Evolutionary conservation across 2,329 filamentous ascomycete genomes (phyloP).

Genomic region (Arthrinium puccinioides): DNA sequence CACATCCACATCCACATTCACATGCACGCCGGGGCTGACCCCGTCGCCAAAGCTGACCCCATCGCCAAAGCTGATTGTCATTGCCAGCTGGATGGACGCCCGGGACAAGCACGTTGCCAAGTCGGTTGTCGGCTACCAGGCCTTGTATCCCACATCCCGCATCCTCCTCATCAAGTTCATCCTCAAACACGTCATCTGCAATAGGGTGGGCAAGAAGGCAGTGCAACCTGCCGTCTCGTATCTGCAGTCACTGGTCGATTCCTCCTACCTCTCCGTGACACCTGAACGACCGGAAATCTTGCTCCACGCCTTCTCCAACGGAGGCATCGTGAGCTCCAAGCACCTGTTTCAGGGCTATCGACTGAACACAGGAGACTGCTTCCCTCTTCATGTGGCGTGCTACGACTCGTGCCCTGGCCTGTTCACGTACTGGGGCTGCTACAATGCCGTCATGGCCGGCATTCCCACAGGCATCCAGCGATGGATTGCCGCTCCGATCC

Average conservation of each 20-base stretch:
- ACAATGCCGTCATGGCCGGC: slow-evolving; percentile 30
- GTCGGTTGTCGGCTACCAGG: slow-evolving; percentile 38
- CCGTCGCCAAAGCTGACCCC: slow-evolving; percentile 30
- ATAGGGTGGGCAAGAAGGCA: slow-evolving; percentile 20
- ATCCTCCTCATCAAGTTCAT: slow-evolving; percentile 40
- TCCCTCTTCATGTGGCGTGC: slow-evolving; percentile 36
- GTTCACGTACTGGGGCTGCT: slow-evolving; percentile 29
- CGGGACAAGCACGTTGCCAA: slow-evolving; percentile 43
- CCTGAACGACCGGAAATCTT: slow-evolving; percentile 28
- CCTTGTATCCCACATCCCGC: slow-evolving; percentile 33
- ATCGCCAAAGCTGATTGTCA: slow-evolving; percentile 37
- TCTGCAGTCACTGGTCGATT: slow-evolving; percentile 24
- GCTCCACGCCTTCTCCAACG: slow-evolving; percentile 46
- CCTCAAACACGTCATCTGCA: slow-evolving; percentile 26
- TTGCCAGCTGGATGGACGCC: slow-evolving; percentile 45
- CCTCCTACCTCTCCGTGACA: slow-evolving; percentile 11
- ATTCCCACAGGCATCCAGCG: slow-evolving; percentile 21
- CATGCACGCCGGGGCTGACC: background rate
- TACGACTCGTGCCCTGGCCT: slow-evolving; percentile 43
- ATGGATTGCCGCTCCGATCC: slow-evolving; percentile 22
- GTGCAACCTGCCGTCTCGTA: slow-evolving; percentile 32
- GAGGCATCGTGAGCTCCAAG: slow-evolving; percentile 35
- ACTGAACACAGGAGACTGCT: slow-evolving; percentile 14
- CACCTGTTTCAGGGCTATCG: slow-evolving; percentile 29
- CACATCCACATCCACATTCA: too few species aligned